These are phyloP conservation scores for Amniculicola lignicola DNA, from an alignment of 495 filamentous ascomycete genomes.

Conservation along the genomic window DNA sequence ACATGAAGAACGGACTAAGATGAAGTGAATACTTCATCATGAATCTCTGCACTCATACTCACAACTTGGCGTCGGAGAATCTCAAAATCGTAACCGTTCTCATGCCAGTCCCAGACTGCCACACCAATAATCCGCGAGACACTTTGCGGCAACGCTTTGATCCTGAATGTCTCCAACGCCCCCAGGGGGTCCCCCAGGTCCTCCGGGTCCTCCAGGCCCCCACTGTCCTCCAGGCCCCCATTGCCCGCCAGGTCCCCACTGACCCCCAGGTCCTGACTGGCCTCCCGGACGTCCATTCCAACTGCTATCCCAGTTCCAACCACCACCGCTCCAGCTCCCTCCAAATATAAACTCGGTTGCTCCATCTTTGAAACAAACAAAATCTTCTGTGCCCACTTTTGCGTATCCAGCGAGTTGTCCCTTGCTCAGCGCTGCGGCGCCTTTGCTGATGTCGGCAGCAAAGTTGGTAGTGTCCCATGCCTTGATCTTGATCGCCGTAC, in stretches of 20 bases:
- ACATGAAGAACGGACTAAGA: neutral
- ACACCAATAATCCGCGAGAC: neutral
- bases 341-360: neutral
- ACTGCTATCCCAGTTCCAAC: neutral
- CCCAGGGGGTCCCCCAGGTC: too few relatives aligned
- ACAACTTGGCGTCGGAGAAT: neutral
- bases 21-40: neutral
- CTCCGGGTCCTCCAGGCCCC: too few relatives aligned
- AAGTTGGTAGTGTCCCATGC: neutral
- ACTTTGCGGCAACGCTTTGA: too few relatives aligned
- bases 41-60: neutral
- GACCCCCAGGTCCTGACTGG: too few relatives aligned
- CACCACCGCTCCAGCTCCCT: neutral
- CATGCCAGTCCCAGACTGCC: neutral
- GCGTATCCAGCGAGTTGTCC: conserved; percentile 15
- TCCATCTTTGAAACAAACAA: conserved; percentile 20
- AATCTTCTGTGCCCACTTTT: conserved; percentile 12
- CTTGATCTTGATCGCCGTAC: neutral
- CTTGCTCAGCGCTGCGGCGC: neutral
- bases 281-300: too few relatives aligned
- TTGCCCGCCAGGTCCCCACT: too few relatives aligned
- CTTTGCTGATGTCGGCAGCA: neutral
- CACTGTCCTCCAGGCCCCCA: neutral
- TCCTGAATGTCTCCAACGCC: too few relatives aligned
- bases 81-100: neutral